Evolutionary conservation across 805 yeast genomes (phyloP).

Genomic region (Soucietia sequanensis): DNA sequence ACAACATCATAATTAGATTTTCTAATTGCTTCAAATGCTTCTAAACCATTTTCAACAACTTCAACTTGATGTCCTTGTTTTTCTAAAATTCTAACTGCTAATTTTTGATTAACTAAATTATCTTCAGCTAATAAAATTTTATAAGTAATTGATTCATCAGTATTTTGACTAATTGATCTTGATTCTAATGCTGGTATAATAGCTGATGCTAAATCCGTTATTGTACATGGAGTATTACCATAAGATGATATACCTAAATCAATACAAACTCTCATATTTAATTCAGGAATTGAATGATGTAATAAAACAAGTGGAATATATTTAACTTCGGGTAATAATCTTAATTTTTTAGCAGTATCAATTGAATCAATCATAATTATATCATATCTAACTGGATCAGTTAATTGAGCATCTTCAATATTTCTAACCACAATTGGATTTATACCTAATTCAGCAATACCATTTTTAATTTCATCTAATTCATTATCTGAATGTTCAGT

Average conservation of each 20-base stretch:
- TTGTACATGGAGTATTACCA: constrained; percentile 85
- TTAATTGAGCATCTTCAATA: constrained; percentile 55
- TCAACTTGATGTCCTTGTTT: constrained; percentile 82
- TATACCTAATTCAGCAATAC: constrained; percentile 55
- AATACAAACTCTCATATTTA: constrained; percentile 77
- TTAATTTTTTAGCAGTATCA: constrained; percentile 66
- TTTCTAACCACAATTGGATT: constrained; percentile 59
- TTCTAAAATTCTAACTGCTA: constrained; percentile 81
- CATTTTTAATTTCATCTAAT: constrained; percentile 48
- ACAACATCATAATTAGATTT: constrained; percentile 72
- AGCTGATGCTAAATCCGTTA: constrained; percentile 78
- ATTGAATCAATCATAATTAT: constrained; percentile 80
- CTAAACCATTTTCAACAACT: constrained; percentile 83
- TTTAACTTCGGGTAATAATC: constrained; percentile 73
- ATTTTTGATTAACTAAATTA: constrained; percentile 81
- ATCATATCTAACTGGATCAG: constrained; percentile 64
- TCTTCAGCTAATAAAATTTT: constrained; percentile 82
- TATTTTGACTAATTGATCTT: constrained; percentile 73
- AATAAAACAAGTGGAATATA: constrained; percentile 80
- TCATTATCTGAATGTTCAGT: constrained; percentile 57
- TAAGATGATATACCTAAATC: constrained; percentile 85
- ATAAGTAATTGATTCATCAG: constrained; percentile 75
- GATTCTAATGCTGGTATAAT: constrained; percentile 83
- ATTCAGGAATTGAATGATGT: constrained; percentile 71
- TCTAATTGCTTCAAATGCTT: constrained; percentile 75